phyloP scores from a whole-genome alignment of 2,329 filamentous ascomycete species.

The Pleoardoris graminearum region DNA sequence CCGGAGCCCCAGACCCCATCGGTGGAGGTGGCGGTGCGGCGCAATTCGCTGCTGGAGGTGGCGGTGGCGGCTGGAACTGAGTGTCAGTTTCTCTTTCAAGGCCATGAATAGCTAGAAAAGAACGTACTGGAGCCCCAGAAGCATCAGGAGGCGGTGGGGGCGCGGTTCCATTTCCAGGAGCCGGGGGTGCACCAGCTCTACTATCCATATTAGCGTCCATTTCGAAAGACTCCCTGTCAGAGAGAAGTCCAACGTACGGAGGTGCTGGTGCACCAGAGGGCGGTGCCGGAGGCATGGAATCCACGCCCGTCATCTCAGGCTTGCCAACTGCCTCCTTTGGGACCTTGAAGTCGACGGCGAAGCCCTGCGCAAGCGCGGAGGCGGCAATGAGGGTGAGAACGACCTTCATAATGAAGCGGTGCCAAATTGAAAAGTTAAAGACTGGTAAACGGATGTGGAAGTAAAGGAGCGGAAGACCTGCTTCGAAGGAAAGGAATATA shows the following conservation, averaged over 20 bases:
- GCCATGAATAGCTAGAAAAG: no score
- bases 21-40: background rate
- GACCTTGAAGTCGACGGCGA: background rate
- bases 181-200: background rate
- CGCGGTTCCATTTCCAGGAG: background rate
- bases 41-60: background rate
- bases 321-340: background rate
- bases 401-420: background rate
- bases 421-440: background rate
- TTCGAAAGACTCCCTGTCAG: no score
- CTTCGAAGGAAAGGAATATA: background rate
- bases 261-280: no score
- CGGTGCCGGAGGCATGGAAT: background rate
- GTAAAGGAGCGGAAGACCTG: constrained; percentile 2
- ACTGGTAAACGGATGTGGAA: background rate
- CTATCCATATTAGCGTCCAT: no score
- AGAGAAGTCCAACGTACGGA: no score
- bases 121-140: no score
- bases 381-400: background rate
- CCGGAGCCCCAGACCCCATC: background rate
- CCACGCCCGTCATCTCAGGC: background rate
- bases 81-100: no score
- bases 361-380: background rate
- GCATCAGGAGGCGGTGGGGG: background rate
- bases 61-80: no score